Evolutionary conservation across 805 yeast genomes (phyloP).

Genomic region (Candida yuanshanica): DNA sequence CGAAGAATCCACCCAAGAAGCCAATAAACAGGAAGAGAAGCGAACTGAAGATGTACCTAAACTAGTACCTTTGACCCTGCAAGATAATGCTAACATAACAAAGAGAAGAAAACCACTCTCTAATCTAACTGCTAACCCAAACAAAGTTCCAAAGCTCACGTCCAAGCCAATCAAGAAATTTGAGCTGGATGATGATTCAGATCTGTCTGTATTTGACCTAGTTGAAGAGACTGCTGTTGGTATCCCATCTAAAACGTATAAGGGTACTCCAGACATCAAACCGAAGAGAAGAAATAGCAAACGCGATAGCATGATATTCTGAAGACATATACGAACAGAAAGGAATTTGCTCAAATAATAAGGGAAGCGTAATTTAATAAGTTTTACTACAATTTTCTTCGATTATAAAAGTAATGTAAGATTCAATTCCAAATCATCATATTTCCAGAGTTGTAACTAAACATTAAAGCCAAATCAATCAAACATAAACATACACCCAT

Average conservation of each 20-base stretch:
- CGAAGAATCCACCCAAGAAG: neutral
- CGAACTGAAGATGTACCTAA: neutral
- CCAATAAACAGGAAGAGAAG: neutral
- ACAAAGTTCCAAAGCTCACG: constrained; percentile 13
- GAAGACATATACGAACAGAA: neutral
- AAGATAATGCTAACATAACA: constrained; percentile 20
- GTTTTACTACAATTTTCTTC: neutral
- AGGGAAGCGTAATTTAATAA: too few species aligned
- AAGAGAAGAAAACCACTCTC: constrained; percentile 24
- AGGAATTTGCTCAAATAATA: neutral
- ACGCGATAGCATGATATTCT: constrained; percentile 22
- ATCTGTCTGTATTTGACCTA: constrained; percentile 24
- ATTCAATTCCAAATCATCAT: neutral
- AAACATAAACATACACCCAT: too few species aligned
- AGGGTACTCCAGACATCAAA: constrained; percentile 17
- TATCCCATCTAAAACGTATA: constrained; percentile 23
- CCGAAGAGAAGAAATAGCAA: constrained; percentile 15
- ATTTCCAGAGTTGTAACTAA: too few species aligned
- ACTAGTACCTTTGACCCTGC: neutral
- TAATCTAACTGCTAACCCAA: constrained; percentile 9
- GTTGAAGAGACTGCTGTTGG: constrained; percentile 25
- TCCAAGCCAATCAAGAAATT: constrained; percentile 6
- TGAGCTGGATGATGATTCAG: constrained; percentile 12
- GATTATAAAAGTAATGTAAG: neutral
- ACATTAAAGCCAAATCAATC: neutral